A percentile compares a stretch with the other conserved stretches of the same genome.
Conservation (phyloP, 441 rosid species). For the Erodium chrysanthum region DNA sequence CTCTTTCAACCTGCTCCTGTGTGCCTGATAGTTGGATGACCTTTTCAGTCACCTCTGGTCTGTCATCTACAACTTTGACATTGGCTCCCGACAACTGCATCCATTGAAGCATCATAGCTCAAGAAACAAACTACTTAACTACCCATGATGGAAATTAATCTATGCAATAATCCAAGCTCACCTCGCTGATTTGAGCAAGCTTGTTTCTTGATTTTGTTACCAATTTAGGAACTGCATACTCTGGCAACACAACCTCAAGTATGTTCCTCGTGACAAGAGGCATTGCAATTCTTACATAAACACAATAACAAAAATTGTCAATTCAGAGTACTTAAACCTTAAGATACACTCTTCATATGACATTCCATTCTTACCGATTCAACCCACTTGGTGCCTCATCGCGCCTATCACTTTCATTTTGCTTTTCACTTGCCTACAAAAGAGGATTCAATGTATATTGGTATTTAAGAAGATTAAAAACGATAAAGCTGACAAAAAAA, state of each 20-base stretch:
- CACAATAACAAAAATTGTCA: neutral
- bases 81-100: slow-evolving; percentile 84
- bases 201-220: slow-evolving; percentile 73
- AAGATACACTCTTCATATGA: too few relatives aligned
- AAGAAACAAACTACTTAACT: neutral
- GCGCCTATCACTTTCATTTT: slow-evolving; percentile 50
- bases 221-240: slow-evolving; percentile 69
- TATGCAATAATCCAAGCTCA: slow-evolving; percentile 12
- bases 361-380: slow-evolving; percentile 33
- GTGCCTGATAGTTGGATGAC: slow-evolving; percentile 79
- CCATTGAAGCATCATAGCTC: slow-evolving; percentile 10
- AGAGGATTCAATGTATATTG: neutral
- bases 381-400: slow-evolving; percentile 44
- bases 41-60: slow-evolving; percentile 54
- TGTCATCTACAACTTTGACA: slow-evolving; percentile 62
- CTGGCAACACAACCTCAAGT: slow-evolving; percentile 84
- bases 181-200: slow-evolving; percentile 92
- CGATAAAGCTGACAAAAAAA: neutral
- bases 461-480: neutral
- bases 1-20: slow-evolving; percentile 84
- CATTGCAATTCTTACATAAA: slow-evolving; percentile 40
- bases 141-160: too few relatives aligned
- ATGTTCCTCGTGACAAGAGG: slow-evolving; percentile 87
- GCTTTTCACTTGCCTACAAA: slow-evolving; percentile 55
- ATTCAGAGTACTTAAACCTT: too few relatives aligned